Conservation (phyloP, 2,329 filamentous ascomycete genomes). For the Alternaria rosae region DNA sequence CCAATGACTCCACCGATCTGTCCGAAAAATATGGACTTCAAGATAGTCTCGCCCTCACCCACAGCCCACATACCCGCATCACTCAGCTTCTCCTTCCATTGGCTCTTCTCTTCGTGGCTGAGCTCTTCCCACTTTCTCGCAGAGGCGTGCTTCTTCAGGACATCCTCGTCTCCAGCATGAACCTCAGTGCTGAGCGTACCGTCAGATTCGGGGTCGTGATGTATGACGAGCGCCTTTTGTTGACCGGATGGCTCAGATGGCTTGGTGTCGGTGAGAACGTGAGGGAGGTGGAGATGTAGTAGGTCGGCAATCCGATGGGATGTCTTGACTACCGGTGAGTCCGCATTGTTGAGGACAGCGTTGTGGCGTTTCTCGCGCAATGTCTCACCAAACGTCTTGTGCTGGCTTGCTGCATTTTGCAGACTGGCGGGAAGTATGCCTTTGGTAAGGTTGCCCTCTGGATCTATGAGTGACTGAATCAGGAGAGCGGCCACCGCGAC, state of each 20-base stretch:
- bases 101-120: conserved; percentile 64
- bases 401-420: conserved; percentile 46
- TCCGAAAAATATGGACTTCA: conserved; percentile 80
- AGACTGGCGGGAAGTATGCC: conserved; percentile 61
- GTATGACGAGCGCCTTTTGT: conserved; percentile 53
- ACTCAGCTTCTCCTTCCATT: conserved; percentile 74
- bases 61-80: conserved; percentile 81
- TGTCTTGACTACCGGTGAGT: conserved; percentile 36
- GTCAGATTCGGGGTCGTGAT: conserved; percentile 46
- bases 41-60: conserved; percentile 76
- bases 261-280: conserved; percentile 15
- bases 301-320: conserved; percentile 45
- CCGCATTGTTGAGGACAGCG: conserved; percentile 32
- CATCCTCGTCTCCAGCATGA: conserved; percentile 41
- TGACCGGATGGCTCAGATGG: conserved; percentile 4
- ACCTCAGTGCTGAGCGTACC: conserved; percentile 53
- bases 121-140: conserved; percentile 77
- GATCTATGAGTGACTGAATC: conserved; percentile 66
- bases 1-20: conserved; percentile 69
- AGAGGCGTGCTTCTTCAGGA: conserved; percentile 49
- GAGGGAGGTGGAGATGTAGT: conserved; percentile 35
- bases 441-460: conserved; percentile 55
- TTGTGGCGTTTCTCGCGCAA: conserved; percentile 35
- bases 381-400: conserved; percentile 41
- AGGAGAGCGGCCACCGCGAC: conserved; percentile 69